These are phyloP conservation scores for Pelargonium australe DNA, from an alignment of 441 rosid genomes.

Conservation along the genomic window DNA sequence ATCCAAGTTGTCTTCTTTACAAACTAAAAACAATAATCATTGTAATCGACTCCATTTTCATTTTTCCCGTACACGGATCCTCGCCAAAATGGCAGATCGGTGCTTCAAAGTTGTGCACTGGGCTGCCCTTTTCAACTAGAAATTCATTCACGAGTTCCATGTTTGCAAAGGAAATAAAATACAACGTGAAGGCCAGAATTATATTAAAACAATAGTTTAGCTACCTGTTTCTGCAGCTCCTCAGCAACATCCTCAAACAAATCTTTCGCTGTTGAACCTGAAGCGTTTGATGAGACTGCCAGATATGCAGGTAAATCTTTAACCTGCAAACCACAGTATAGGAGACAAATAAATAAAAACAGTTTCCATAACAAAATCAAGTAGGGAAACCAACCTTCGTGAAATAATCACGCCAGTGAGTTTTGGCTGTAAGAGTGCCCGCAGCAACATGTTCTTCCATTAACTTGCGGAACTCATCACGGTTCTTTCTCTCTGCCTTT, in stretches of 20 bases:
- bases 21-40: too few relatives aligned
- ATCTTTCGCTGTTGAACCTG: conserved; percentile 68
- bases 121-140: too few relatives aligned
- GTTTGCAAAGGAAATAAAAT: too few relatives aligned
- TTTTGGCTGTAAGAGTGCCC: conserved; percentile 55
- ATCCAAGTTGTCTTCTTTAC: too few relatives aligned
- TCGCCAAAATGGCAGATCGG: too few relatives aligned
- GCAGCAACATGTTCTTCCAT: conserved; percentile 52
- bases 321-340: conserved; percentile 36
- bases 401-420: conserved; percentile 63
- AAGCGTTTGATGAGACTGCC: conserved; percentile 49
- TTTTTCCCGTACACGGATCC: too few relatives aligned
- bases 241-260: conserved; percentile 62
- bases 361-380: conserved; percentile 12
- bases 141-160: too few relatives aligned
- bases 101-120: too few relatives aligned
- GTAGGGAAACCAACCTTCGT: conserved; percentile 34
- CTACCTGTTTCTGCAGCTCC: conserved; percentile 57
- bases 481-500: conserved; percentile 65
- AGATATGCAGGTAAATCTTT: conserved; percentile 51
- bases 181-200: too few relatives aligned
- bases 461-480: conserved; percentile 66
- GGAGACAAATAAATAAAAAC: conserved; percentile 15
- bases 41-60: too few relatives aligned
- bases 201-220: background rate